Conservation (phyloP, 192 early-diverging fungal species). For the Umbelopsis sp. region DNA sequence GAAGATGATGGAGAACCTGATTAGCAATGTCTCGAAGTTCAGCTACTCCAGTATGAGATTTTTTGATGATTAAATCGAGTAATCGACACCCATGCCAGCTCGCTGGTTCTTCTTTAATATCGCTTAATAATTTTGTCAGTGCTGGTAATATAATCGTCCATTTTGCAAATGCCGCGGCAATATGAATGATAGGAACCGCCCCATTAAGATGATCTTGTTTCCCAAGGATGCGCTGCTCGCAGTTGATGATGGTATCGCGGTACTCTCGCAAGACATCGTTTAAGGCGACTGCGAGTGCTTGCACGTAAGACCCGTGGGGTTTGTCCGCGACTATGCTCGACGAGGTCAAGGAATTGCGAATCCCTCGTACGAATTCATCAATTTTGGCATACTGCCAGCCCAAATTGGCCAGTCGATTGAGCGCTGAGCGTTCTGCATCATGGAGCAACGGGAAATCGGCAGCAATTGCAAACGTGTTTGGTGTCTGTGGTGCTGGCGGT, state of each 20-base stretch:
- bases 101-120: constrained; percentile 35
- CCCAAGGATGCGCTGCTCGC: constrained; percentile 52
- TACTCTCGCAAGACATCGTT: constrained; percentile 46
- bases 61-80: constrained; percentile 53
- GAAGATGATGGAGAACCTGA: constrained; percentile 46
- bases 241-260: constrained; percentile 47
- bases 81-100: constrained; percentile 48
- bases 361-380: constrained; percentile 38
- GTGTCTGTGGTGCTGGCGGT: constrained; percentile 37
- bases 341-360: background rate
- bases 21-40: constrained; percentile 51
- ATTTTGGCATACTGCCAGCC: constrained; percentile 54
- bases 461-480: constrained; percentile 57
- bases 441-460: constrained; percentile 67
- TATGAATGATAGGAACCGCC: constrained; percentile 44
- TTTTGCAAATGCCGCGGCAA: constrained; percentile 43
- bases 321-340: background rate
- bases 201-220: constrained; percentile 48
- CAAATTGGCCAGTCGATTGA: constrained; percentile 61
- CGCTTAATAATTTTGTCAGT: constrained; percentile 41
- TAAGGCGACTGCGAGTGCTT: constrained; percentile 50
- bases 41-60: constrained; percentile 52
- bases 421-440: constrained; percentile 57
- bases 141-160: constrained; percentile 56
- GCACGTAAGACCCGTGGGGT: constrained; percentile 47